Conservation (phyloP, 306 rosid genomes). For the Casuarina equisetifolia region DNA sequence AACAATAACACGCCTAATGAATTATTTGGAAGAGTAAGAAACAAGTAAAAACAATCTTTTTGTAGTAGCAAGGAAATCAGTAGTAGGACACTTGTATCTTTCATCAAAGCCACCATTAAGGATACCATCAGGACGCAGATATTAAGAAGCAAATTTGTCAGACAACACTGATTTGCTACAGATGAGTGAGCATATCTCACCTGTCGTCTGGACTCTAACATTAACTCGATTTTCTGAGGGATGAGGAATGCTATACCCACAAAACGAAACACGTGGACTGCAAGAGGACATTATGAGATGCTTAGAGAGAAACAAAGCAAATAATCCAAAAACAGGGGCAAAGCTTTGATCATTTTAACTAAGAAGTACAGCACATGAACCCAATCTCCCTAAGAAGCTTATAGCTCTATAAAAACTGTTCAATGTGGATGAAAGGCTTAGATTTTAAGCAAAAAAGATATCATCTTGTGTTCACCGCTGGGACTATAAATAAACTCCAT, state of each 20-base stretch:
- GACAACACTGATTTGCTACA: background rate
- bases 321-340: background rate
- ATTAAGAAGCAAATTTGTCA: constrained; percentile 7
- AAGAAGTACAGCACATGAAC: background rate
- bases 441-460: background rate
- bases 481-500: background rate
- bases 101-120: background rate
- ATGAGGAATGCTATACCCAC: constrained; percentile 92
- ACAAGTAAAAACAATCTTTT: too few species aligned
- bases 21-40: background rate
- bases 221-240: constrained; percentile 84
- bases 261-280: constrained; percentile 70
- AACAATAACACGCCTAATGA: background rate
- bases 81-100: background rate
- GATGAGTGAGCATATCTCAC: constrained; percentile 32
- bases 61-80: background rate
- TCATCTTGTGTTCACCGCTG: background rate
- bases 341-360: background rate
- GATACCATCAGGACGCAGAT: background rate
- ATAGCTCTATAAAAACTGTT: background rate
- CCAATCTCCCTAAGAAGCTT: background rate
- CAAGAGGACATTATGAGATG: constrained; percentile 28
- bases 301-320: constrained; percentile 13
- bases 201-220: constrained; percentile 76
- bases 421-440: background rate